Base-by-base conservation (phyloP, 805 yeast species). In the Yamadazyma olivae region DNA sequence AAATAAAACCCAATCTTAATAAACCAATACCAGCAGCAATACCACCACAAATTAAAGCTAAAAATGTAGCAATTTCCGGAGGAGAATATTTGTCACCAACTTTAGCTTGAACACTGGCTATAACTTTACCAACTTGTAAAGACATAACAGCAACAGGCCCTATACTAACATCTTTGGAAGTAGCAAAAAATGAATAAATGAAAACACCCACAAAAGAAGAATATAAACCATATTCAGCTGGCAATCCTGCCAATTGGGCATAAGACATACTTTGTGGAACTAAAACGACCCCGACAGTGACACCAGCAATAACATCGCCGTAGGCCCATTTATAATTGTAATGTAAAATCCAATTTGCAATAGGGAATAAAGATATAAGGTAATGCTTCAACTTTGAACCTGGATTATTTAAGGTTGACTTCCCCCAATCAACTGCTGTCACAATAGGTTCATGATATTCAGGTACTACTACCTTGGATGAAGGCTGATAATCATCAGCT, bases 101-200 rank as follows among this genome's bases (percentile, higher is more conserved):
- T 35, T 56, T 46, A 2, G 25, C 48, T 43, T 76, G 75, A 8
- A 89, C 93, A 33, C 69, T 67, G 18, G 77, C 71, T 37, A 90
- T 71, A 38, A 86, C 88, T 56, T 82, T 85, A 33, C 90, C 81
- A 23, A 86, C 88, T 57, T 88, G 90, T 46, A 79, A 59, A 12
- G 95, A 84, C 95, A 90, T 89, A 39, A 90, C 97, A 9, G 97
- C 97, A 24, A 90, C 97, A 8, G 97, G 97, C 18, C 97, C 97
- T 50, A 90, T 89, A 42, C 95, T 83, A 25, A 90, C 95, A 70
- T 90, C 97, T 60, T 90, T 90, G 17, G 95, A 84, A 10, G 97
- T 90, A 10, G 97, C 97, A 62, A 90, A 90, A 51, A 90, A 75
- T 33, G 95, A 83, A 59, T 90, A 90, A 35, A 84, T 77, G 53